Base-by-base conservation (phyloP, 441 rosid species). In the Pelargonium fulgidum region DNA sequence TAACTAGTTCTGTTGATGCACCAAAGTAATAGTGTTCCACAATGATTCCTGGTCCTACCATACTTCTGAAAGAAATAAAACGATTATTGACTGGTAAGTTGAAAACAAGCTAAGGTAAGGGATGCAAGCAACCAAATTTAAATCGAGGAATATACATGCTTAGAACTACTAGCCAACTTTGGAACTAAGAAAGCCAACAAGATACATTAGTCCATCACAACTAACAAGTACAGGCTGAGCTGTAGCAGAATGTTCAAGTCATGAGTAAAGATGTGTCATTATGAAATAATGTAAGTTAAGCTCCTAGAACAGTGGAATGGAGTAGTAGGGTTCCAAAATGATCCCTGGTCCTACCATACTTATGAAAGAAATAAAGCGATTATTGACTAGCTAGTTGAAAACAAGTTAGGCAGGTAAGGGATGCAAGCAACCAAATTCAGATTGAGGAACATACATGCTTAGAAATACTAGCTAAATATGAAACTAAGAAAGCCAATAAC, bases 21-120 rank as follows among this genome's bases (percentile, higher is more conserved):
- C 29, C 65, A 62, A 29, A 26, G 19, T 26, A 62, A 1, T 4
- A 26, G 17, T 5, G 41, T 62, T 13, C 3, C 65, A 1, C 4
- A 3, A 13, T 12, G 41, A 10, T 4, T 61, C 64, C 16, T 10
- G 41, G 65, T 61, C 42, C 65, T 26, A 62, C 3, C 14, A 62
- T 62, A 26, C 65, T 62, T 62, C 42, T 62, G 42, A 29, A 61
- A 4, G 64, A 61, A 59, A 45, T 45, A 45, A 45, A 45, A 45
- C 13, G n/a, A 45, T 45, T 45, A 45, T 45, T 11, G 39, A 24
- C 41, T 26, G 4, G 16, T 61, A 26, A 26, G 11, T 12, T 22
- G 2, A 24, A 24, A 62, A 62, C 41, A 24, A 5, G 65, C 14
- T 26, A 62, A 11, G 39, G 41, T 11, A 6, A 22, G 62, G 62